Evolutionary conservation across 495 filamentous ascomycete species (phyloP).

Genomic region (Extremus antarcticus): DNA sequence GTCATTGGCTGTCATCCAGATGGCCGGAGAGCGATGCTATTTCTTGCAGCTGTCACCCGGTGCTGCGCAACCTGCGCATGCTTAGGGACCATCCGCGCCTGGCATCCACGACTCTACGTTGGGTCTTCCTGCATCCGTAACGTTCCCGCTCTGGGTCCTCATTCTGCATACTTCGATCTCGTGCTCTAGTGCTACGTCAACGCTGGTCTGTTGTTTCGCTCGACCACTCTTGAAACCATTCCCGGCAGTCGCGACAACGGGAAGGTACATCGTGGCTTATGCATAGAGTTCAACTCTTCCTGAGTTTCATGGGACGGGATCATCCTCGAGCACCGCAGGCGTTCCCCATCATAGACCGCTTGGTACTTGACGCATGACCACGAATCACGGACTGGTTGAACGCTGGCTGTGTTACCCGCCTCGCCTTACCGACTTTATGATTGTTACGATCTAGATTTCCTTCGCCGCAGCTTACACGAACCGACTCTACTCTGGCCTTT

Average conservation of each 20-base stretch:
- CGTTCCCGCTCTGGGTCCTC: neutral
- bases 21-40: constrained; percentile 1
- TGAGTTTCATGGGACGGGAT: neutral
- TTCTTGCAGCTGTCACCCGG: neutral
- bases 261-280: neutral
- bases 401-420: neutral
- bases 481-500: no score
- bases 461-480: neutral
- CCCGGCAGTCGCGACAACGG: neutral
- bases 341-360: neutral
- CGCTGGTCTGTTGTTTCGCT: neutral
- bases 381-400: neutral
- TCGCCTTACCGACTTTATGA: neutral
- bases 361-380: neutral
- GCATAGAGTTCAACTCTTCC: neutral
- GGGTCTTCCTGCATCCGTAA: neutral
- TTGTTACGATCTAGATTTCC: neutral
- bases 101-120: neutral
- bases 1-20: constrained; percentile 9
- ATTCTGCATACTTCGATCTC: neutral
- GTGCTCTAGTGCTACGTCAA: constrained; percentile 6
- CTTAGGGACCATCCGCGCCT: neutral
- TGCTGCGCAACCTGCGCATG: constrained; percentile 2
- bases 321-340: neutral
- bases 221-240: constrained; percentile 2